phyloP scores from a whole-genome alignment of 164 flowering plant species.

The Magnolia kwangsiensis region DNA sequence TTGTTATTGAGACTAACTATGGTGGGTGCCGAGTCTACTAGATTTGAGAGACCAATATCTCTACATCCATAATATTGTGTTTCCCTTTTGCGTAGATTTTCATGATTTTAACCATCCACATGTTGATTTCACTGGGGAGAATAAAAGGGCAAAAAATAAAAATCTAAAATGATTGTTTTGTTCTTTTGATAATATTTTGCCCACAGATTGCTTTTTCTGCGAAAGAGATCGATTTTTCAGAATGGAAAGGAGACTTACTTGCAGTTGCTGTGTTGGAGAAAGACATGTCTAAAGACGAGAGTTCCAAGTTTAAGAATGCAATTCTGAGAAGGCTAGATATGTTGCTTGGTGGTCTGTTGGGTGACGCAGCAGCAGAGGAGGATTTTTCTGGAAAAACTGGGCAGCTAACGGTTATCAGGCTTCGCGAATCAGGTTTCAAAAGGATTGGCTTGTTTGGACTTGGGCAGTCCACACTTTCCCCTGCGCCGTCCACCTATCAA shows the following conservation, averaged over 20 bases:
- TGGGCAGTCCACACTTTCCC: slow-evolving; percentile 39
- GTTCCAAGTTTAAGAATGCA: slow-evolving; percentile 61
- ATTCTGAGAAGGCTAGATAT: slow-evolving; percentile 62
- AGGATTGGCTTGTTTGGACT: slow-evolving; percentile 85
- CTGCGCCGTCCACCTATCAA: slow-evolving; percentile 27
- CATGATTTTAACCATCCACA: too few species aligned
- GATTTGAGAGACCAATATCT: too few species aligned
- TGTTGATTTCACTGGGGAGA: too few species aligned
- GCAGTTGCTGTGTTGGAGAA: slow-evolving; percentile 91
- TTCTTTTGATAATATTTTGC: too few species aligned
- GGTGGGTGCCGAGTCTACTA: too few species aligned
- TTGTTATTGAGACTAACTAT: too few species aligned
- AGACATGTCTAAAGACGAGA: slow-evolving; percentile 70
- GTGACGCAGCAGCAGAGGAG: slow-evolving; percentile 85
- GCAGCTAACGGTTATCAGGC: slow-evolving; percentile 73
- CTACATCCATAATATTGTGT: too few species aligned
- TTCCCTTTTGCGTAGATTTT: too few species aligned
- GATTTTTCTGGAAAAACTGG: slow-evolving; percentile 90
- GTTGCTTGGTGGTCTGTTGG: slow-evolving; percentile 63
- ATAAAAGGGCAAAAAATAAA: too few species aligned
- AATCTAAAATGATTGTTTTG: too few species aligned
- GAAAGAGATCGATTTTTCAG: slow-evolving; percentile 34
- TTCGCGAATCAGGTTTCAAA: slow-evolving; percentile 72
- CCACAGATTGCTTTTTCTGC: slow-evolving; percentile 29
- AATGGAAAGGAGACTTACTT: slow-evolving; percentile 97